These are phyloP conservation scores for Ormosia semicastrata DNA, from an alignment of 306 rosid genomes.

Conservation along the genomic window DNA sequence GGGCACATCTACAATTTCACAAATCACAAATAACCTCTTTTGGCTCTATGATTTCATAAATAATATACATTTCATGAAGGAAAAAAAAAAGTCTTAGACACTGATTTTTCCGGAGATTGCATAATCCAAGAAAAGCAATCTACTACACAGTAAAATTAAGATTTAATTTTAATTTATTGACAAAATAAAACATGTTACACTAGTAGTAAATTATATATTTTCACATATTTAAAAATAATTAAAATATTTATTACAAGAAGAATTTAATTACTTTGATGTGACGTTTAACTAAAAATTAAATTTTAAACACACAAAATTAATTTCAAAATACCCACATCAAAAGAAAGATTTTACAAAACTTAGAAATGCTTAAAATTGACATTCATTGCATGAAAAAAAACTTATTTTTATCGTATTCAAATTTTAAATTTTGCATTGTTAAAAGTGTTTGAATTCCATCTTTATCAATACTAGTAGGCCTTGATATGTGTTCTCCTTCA, in stretches of 20 bases:
- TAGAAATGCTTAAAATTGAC: neutral
- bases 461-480: neutral
- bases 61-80: neutral
- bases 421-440: too few relatives aligned
- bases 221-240: too few relatives aligned
- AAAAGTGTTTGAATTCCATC: too few relatives aligned
- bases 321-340: slow-evolving; percentile 48
- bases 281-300: too few relatives aligned
- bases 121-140: neutral
- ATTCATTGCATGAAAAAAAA: neutral
- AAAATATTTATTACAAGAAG: too few relatives aligned
- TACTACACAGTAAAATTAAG: too few relatives aligned
- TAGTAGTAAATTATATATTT: too few relatives aligned
- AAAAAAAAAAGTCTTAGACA: neutral
- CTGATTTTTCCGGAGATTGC: neutral
- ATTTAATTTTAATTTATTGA: too few relatives aligned
- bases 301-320: too few relatives aligned
- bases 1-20: neutral
- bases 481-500: neutral
- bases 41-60: neutral
- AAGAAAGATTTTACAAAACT: neutral
- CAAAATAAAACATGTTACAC: too few relatives aligned
- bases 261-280: too few relatives aligned
- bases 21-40: neutral
- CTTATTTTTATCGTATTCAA: neutral